Percentiles rank a stretch among this genome's conserved stretches.
These are phyloP conservation scores for Amphirosellinia nigrospora DNA, from an alignment of 495 filamentous ascomycete genomes.

Conservation along the genomic window DNA sequence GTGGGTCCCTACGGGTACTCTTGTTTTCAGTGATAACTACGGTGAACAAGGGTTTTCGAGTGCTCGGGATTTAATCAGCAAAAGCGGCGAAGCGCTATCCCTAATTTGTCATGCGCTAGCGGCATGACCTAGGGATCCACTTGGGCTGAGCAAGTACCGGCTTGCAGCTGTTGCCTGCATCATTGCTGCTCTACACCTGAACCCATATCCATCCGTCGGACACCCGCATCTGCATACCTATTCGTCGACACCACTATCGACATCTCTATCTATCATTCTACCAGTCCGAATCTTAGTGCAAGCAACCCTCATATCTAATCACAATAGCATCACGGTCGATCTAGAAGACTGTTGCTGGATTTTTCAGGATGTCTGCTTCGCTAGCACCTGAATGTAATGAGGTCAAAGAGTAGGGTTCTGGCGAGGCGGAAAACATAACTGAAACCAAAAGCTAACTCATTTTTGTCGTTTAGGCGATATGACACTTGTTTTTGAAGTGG, in stretches of 20 bases:
- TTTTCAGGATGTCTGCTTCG: conserved; percentile 60
- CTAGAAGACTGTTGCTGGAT: neutral
- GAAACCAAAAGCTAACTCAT: conserved; percentile 19
- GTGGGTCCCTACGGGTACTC: too few relatives aligned
- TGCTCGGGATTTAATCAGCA: too few relatives aligned
- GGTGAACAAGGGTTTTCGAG: too few relatives aligned
- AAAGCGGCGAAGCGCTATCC: too few relatives aligned
- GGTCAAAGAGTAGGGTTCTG: conserved; percentile 75
- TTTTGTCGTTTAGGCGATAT: conserved; percentile 65
- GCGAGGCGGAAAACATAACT: neutral
- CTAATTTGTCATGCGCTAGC: too few relatives aligned
- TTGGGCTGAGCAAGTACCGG: too few relatives aligned
- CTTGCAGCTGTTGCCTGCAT: too few relatives aligned
- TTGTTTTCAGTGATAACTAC: too few relatives aligned
- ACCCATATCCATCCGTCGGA: neutral
- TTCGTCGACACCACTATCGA: neutral
- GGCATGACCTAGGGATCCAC: too few relatives aligned
- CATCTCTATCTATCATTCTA: neutral
- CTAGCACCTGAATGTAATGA: conserved; percentile 78
- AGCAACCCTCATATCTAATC: neutral
- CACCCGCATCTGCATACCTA: conserved; percentile 1
- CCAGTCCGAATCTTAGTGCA: neutral
- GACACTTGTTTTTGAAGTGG: conserved; percentile 96
- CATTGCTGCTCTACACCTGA: too few relatives aligned
- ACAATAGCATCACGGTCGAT: neutral